phyloP scores from a whole-genome alignment of 2,329 filamentous ascomycete species.

The Aspergillus quadrilineatus region DNA sequence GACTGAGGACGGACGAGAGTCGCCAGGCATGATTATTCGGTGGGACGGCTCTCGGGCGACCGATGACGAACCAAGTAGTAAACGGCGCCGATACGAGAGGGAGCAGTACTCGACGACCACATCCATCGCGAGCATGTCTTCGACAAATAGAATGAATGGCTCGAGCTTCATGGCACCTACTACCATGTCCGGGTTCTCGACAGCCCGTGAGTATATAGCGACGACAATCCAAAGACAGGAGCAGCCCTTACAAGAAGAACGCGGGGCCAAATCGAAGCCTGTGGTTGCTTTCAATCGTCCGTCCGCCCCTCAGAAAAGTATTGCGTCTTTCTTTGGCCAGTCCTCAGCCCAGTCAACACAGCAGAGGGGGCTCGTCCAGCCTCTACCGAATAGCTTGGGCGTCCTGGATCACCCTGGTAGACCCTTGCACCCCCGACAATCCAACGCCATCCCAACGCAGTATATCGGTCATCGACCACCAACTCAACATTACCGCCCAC shows the following conservation, averaged over 20 bases:
- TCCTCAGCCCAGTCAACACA: conserved; percentile 21
- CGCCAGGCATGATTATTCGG: conserved; percentile 33
- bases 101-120: conserved; percentile 25
- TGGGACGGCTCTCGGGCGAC: conserved; percentile 37
- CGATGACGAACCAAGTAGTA: conserved; percentile 26
- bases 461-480: conserved; percentile 33
- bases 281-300: conserved; percentile 30
- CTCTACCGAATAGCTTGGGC: conserved; percentile 13
- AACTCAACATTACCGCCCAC: conserved; percentile 30
- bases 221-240: conserved; percentile 27
- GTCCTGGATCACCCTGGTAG: conserved; percentile 10
- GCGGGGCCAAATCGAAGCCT: conserved; percentile 31
- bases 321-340: conserved; percentile 52
- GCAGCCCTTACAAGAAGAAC: conserved; percentile 20
- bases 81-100: conserved; percentile 30
- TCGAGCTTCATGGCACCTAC: conserved; percentile 41
- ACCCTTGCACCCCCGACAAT: conserved; percentile 14
- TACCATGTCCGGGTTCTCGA: conserved; percentile 59
- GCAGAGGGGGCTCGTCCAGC: conserved; percentile 17
- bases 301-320: conserved; percentile 51
- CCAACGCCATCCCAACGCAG: conserved; percentile 21
- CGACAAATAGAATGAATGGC: conserved; percentile 62
- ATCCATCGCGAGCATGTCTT: conserved; percentile 34
- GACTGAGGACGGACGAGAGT: conserved; percentile 61
- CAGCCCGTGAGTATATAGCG: conserved; percentile 56